Conservation (phyloP, 176 grass and related monocot species). For the Hordeum vulgare region DNA sequence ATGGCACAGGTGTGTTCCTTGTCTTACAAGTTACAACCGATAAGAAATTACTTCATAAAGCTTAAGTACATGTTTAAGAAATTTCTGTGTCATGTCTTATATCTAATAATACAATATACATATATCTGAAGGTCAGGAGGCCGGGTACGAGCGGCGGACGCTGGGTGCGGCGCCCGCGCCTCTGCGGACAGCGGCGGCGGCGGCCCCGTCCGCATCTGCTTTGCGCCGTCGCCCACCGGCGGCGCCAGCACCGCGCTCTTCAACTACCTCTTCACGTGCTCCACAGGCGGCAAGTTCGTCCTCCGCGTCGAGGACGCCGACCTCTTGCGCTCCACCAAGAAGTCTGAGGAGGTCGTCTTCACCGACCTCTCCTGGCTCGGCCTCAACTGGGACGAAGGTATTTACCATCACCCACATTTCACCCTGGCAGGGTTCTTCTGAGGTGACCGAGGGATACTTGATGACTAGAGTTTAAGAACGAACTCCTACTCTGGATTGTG, state of each 20-base stretch:
- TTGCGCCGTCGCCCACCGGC: conserved; percentile 84
- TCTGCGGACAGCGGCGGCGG: background rate
- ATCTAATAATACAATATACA: background rate
- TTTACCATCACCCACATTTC: background rate
- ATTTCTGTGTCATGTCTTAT: background rate
- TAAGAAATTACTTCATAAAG: background rate
- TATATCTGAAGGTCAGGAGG: too few relatives aligned
- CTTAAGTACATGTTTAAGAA: background rate
- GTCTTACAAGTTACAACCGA: background rate
- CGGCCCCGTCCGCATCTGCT: conserved; percentile 76
- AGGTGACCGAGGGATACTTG: background rate
- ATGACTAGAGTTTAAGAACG: background rate
- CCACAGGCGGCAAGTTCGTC: conserved; percentile 62
- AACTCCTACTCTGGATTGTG: background rate
- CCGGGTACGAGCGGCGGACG: too few relatives aligned
- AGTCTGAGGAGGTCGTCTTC: too few relatives aligned
- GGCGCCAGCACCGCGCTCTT: conserved; percentile 86
- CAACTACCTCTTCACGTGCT: conserved; percentile 93
- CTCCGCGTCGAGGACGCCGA: too few relatives aligned
- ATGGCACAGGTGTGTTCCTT: conserved; percentile 57
- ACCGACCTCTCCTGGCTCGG: conserved; percentile 86
- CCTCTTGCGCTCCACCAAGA: too few relatives aligned
- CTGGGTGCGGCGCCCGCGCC: conserved; percentile 36
- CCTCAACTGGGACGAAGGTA: conserved; percentile 97
- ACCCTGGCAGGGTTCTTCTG: background rate